Conservation (phyloP, 1,284 basidiomycete genomes). For the Phenoliferia sp. region DNA sequence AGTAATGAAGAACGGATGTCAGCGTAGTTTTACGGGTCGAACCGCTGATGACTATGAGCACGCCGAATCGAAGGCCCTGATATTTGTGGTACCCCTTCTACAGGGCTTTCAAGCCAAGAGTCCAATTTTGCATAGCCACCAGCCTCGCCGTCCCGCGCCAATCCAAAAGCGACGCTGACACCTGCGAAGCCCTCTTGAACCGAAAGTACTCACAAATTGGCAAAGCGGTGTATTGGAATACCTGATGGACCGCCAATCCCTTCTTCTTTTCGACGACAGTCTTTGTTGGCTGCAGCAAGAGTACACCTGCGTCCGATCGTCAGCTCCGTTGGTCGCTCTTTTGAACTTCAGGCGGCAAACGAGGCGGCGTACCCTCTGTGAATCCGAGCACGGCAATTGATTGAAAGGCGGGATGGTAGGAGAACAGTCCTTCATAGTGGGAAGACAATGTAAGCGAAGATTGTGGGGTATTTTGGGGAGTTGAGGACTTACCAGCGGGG, state of each 20-base stretch:
- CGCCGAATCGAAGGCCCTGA: no score
- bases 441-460: neutral
- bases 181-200: neutral
- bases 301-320: conserved; percentile 6
- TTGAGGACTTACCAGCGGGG: conserved; percentile 2
- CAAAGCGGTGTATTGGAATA: conserved; percentile 28
- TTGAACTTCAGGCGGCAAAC: no score
- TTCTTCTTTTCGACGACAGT: conserved; percentile 22
- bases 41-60: no score
- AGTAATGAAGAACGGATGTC: neutral
- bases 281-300: conserved; percentile 32
- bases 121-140: no score
- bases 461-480: neutral
- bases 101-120: no score
- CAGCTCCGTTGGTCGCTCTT: neutral
- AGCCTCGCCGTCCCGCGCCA: no score
- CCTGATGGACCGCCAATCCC: conserved; percentile 30
- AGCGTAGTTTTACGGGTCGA: no score
- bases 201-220: conserved; percentile 5
- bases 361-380: conserved; percentile 29
- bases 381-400: conserved; percentile 29
- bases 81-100: no score
- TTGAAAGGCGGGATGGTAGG: conserved; percentile 33
- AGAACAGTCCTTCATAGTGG: conserved; percentile 27
- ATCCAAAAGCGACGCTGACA: neutral